Evolutionary conservation across 345 rosid genomes (phyloP), one percentile per base, ranked within the genome.

Genomic region (Hibiscus tridactylites): DNA sequence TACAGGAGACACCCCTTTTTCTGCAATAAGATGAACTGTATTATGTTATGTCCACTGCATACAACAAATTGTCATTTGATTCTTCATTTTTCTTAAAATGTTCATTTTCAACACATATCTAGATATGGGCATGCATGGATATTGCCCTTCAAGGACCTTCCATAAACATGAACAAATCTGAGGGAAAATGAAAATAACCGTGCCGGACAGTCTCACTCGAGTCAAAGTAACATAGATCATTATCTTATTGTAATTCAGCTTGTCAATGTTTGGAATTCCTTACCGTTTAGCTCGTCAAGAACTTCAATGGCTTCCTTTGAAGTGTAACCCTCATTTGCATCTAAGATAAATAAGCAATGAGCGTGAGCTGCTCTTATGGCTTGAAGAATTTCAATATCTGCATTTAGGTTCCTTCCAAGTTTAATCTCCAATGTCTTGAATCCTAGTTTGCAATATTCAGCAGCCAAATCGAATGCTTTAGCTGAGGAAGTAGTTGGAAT

Each of bases 271-370:
- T 24, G 49, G 61, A 60, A 61, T 16, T 9, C 8, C 19, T 62
- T 66, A 74, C 71, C 76, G 6, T 66, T 29, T 65, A 74, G 50
- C 17, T 58, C 67, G 7, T 66, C 47, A 46, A 74, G 72, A 29
- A 74, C 47, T 44, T 56, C 35, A 42, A 74, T 58, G 59, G 72
- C 77, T 47, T 66, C 26, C 53, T 67, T 26, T 11, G 66, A 59
- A 57, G 54, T 65, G 72, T 44, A 74, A 5, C 24, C 50, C 56
- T 74, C 72, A 28, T 66, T 74, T 28, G 66, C 77, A 67, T 74
- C 72, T 28, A 74, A 42, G 29, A 74, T 74, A 16, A 66, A 74
- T 26, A 26, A 74, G 29, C 72, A 74, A 4, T 66, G 50, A 13
- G 66, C 66, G 35, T 66, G 65, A 17, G 35, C 77, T 10, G 58